These are phyloP conservation scores for Ceratocystis harringtonii DNA, from an alignment of 2,329 filamentous ascomycete species.

Conservation along the genomic window DNA sequence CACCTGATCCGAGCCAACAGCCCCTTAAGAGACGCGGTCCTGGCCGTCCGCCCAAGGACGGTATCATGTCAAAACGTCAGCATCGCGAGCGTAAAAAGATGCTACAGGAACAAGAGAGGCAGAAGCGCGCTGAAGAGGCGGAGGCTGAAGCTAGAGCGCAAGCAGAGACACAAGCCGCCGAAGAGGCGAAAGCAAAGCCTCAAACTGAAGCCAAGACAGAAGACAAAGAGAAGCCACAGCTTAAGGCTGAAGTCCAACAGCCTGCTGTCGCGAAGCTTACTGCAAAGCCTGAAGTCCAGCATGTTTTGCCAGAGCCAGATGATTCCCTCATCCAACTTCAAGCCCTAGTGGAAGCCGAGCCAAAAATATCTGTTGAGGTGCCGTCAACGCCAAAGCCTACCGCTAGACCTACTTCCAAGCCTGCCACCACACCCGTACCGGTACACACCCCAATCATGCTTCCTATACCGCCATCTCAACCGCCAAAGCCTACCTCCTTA, in stretches of 20 bases:
- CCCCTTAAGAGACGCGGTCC: conserved; percentile 48
- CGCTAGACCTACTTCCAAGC: not conserved
- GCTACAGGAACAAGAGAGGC: conserved; percentile 28
- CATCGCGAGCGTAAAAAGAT: conserved; percentile 46
- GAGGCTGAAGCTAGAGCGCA: conserved; percentile 1
- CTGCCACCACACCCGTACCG: not conserved
- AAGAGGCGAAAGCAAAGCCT: not conserved
- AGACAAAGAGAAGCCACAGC: not conserved
- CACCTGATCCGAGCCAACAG: conserved; percentile 25
- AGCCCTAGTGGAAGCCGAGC: conserved; percentile 12
- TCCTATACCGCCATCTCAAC: conserved; percentile 1
- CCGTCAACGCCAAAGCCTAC: not conserved
- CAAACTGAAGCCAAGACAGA: not conserved
- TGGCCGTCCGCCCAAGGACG: conserved; percentile 69
- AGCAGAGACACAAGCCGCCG: not conserved
- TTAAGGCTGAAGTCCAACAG: not conserved
- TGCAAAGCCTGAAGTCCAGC: not conserved
- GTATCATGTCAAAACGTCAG: conserved; percentile 68
- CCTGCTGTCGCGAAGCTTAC: not conserved
- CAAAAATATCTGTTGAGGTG: not conserved
- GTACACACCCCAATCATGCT: not conserved
- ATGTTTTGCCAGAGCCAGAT: conserved; percentile 8
- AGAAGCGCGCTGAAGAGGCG: conserved; percentile 1
- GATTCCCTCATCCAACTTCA: conserved; percentile 10
- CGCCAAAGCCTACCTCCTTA: conserved; percentile 1